phyloP scores from a whole-genome alignment of 108 stramenopile species.

The Nitzschia sp. region DNA sequence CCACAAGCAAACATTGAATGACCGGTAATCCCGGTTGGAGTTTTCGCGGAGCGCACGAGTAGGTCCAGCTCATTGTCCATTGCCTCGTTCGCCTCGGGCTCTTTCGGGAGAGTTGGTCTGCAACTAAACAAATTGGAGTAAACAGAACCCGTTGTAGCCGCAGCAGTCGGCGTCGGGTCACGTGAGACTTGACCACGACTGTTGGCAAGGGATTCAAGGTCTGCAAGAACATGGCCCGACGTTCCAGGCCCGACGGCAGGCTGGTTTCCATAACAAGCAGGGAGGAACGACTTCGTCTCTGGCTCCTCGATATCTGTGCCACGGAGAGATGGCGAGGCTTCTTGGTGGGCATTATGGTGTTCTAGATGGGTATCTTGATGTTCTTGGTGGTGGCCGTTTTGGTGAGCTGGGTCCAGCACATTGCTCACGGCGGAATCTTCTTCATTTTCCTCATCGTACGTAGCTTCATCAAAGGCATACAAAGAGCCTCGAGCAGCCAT shows the following conservation, averaged over 20 bases:
- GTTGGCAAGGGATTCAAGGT: slow-evolving; percentile 20
- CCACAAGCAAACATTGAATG: no score
- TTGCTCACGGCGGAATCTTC: not conserved
- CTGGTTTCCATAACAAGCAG: not conserved
- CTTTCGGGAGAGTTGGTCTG: not conserved
- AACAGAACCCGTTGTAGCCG: not conserved
- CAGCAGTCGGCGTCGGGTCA: slow-evolving; percentile 23
- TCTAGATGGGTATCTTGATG: no score
- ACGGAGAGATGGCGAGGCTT: slow-evolving; percentile 2
- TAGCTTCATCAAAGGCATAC: slow-evolving; percentile 31
- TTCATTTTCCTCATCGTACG: slow-evolving; percentile 7
- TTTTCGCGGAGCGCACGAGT: no score
- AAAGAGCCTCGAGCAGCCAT: slow-evolving; percentile 12
- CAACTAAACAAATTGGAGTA: slow-evolving; percentile 15
- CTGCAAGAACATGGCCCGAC: slow-evolving; percentile 21
- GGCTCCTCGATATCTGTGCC: slow-evolving; percentile 10
- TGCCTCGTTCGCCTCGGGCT: not conserved
- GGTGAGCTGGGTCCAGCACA: no score
- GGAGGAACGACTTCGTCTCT: not conserved
- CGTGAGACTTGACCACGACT: slow-evolving; percentile 2
- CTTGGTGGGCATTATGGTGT: no score
- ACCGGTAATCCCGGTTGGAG: no score
- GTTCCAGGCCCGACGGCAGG: not conserved
- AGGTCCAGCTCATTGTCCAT: not conserved
- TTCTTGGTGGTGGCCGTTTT: no score